Base-by-base conservation (phyloP, 495 filamentous ascomycete genomes). In the Aspergillus incahuasiensis region DNA sequence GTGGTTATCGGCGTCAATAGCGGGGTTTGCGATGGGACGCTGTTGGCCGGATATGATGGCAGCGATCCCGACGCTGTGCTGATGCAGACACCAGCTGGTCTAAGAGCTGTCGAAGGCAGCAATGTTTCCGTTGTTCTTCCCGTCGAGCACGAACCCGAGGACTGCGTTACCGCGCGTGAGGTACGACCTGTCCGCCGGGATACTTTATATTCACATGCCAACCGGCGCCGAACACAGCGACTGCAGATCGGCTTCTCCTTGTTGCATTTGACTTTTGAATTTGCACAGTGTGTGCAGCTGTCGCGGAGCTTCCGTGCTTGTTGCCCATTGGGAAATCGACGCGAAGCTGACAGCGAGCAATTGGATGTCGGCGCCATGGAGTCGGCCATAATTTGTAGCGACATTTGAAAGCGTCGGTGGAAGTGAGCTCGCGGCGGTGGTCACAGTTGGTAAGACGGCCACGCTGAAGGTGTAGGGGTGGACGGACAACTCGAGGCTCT, bases 181-280 rank as follows among this genome's bases (percentile, higher is more conserved):
- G 41, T 68, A 1, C 67, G 48, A 39, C 67, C 65, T 18, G 46
- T 55, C 1, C 63, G 81, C 43, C 77, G 80, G 7, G 81, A 71
- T n/a, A 69, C 63, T 41, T 81, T 75, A 56, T 86, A 86, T 21
- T 69, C 69, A 57, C 83, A 86, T 18, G 66, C 60, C 16, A 78
- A 58, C 12, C 69, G 68, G 30, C 78, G 74, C 62, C 83, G 80
- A 21, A 56, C 54, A 63, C 83, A 86, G 22, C 83, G 81, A 42
- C 74, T 63, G 63, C 83, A 86, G 46, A 71, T 65, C 5, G 83
- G 83, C 18, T 78, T 80, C 47, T 70, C 72, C 59, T 85, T 81
- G 61, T 80, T 76, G 59, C 83, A 86, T 71, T 84, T 86, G 21
- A 70, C 19, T 45, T 70, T 70, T 49, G 67, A 66, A n/a, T 48